Evolutionary conservation across 306 rosid genomes (phyloP), one percentile per base, ranked within the genome.

Genomic region (Cucurbita moschata): DNA sequence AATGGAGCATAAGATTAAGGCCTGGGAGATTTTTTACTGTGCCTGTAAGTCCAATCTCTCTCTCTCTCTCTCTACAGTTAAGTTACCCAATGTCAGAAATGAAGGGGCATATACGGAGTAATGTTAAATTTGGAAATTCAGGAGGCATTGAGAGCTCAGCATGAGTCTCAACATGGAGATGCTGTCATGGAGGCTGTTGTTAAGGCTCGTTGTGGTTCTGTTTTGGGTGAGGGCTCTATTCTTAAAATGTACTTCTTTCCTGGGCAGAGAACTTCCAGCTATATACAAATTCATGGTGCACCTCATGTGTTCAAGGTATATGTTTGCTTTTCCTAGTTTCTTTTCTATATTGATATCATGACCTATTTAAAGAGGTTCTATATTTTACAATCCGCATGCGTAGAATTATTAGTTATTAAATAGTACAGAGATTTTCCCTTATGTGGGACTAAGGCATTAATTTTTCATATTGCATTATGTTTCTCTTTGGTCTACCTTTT

Each of bases 171-270:
- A 77, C 93, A 92, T 81, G 97, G 97, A 57, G 96, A 92, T 83
- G 91, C 87, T 49, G 96, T 87, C 75, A 86, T 92, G 97, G 97
- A 92, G 85, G 86, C 93, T 57, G 68, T 87, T 79, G 87, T 92
- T 71, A 92, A 89, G 76, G 75, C 81, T 56, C 88, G 97, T 61
- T 85, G 77, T 44, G 97, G 97, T 61, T 87, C 90, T 50, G 96
- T 89, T 80, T 81, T 92, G 79, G 97, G 96, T 55, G 87, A 92
- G 77, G 97, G 97, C n/a, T 89, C 87, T 71, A 92, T 92, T 75
- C 89, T 92, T 79, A 87, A 92, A 86, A 89, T 87, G 94, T 92
- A 92, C 76, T 89, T 92, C 84, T 92, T 92, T 83, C 97, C 96
- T 61, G 97, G 97, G 81, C 96, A 87, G 79, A 87, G 85, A 87